Evolutionary conservation across 306 rosid species (phyloP), one percentile per base, ranked within the genome.

Genomic region (Castanopsis chinensis): DNA sequence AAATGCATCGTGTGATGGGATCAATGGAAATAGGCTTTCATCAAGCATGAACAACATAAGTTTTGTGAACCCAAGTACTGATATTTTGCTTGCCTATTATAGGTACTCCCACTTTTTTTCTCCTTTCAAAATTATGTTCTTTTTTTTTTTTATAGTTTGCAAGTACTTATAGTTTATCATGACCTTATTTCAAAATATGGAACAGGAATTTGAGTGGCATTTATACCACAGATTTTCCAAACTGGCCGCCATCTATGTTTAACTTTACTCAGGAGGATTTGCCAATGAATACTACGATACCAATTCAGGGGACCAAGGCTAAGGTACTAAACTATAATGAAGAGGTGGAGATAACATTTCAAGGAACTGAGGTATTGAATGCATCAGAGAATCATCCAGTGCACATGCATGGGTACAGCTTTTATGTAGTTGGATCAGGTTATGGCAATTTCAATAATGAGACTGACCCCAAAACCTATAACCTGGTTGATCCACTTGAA

Each of bases 1-100:
- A 41, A 41, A 41, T 41, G 45, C 45, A 41, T 41, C 45, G 12
- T 41, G 45, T 41, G 45, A 41, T 41, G 45, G 45, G 3, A 41
- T 41, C 45, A 0, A 41, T 41, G 45, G 17, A 49, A 49, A 49
- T 75, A 59, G 4, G 72, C 89, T 52, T 41, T 0, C 2, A 41
- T 28, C 92, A 4, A 84, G 82, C 71, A 21, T 90, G 78, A 88
- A 81, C 81, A 90, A 88, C 86, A 78, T 83, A 70, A 88, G 88
- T 32, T 90, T 85, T 57, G 74, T 37, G 19, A 6, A 18, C 23
- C 92, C 89, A 41, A 41, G 3, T 41, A 41, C 45, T 41, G 45
- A 41, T 41, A 41, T 41, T 41, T 41, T 41, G 12, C 45, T 41
- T 41, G 45, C 45, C 3, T 41, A 41, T 41, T 41, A 41, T 41